Evolutionary conservation across 106 monocot genomes (phyloP).

Genomic region (Narthecium ossifragum): DNA sequence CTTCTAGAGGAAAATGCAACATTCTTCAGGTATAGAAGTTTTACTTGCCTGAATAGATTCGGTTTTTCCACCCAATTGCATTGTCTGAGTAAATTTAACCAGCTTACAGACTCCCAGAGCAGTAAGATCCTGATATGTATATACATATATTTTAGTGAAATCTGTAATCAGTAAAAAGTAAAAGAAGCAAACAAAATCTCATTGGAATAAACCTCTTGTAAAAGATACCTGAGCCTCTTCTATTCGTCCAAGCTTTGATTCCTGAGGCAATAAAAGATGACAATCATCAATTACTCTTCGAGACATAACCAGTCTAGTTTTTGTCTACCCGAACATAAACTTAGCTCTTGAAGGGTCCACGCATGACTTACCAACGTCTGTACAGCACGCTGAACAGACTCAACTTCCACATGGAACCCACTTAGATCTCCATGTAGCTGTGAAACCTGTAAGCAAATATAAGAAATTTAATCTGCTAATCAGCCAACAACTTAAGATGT

Average conservation of each 20-base stretch:
- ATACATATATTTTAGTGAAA: no score
- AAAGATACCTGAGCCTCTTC: constrained; percentile 49
- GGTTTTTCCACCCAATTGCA: constrained; percentile 16
- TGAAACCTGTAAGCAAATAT: constrained; percentile 45
- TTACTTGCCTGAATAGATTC: constrained; percentile 31
- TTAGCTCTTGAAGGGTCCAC: no score
- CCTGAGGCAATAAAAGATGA: constrained; percentile 26
- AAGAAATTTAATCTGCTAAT: no score
- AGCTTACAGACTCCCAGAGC: constrained; percentile 42
- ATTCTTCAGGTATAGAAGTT: no score
- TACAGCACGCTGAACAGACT: constrained; percentile 49
- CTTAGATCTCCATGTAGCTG: constrained; percentile 37
- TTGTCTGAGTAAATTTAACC: constrained; percentile 34
- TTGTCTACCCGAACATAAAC: no score
- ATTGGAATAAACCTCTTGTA: no score
- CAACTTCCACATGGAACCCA: constrained; percentile 45
- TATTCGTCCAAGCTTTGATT: constrained; percentile 41
- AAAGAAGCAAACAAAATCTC: constrained; percentile 7
- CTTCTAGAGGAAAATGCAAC: no score
- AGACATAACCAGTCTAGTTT: no score
- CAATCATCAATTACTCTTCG: no score
- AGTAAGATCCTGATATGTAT: constrained; percentile 57
- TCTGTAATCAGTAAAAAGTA: no score
- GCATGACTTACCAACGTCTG: constrained; percentile 54
- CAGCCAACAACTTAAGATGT: no score